Percentiles rank a stretch among this genome's conserved stretches.
Conservation (phyloP, 805 yeast genomes). For the Zygotorulaspora chibaensis region DNA sequence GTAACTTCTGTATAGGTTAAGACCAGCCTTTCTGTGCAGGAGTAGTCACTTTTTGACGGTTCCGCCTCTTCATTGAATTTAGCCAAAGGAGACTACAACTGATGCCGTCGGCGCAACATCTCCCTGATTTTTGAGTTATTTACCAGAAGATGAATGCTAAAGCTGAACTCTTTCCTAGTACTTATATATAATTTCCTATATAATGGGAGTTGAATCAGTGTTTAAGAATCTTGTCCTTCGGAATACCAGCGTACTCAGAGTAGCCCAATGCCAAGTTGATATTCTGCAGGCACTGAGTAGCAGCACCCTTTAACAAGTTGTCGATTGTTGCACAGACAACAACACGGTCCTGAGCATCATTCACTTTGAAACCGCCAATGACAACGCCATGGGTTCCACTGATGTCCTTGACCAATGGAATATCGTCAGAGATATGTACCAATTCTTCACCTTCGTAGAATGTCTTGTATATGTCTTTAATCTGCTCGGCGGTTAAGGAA, state of each 20-base stretch:
- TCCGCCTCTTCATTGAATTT: no score
- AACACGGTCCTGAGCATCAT: constrained; percentile 80
- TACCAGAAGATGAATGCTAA: no score
- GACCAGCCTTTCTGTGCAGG: no score
- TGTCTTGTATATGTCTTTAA: constrained; percentile 72
- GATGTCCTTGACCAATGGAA: constrained; percentile 88
- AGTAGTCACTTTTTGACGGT: no score
- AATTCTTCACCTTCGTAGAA: constrained; percentile 83
- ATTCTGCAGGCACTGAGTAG: constrained; percentile 96
- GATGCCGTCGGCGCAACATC: no score
- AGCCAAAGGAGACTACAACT: no score
- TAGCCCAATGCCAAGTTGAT: constrained; percentile 86
- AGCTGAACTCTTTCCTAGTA: no score
- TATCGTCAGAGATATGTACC: constrained; percentile 81
- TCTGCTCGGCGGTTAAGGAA: constrained; percentile 69
- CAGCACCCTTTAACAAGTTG: constrained; percentile 95
- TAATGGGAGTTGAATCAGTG: neutral
- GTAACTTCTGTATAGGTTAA: no score
- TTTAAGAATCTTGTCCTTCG: constrained; percentile 49
- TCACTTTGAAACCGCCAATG: constrained; percentile 94
- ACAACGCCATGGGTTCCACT: constrained; percentile 93
- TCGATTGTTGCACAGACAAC: constrained; percentile 95
- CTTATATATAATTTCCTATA: no score
- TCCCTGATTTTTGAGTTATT: no score
- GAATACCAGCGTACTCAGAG: constrained; percentile 94